Conservation (phyloP, 257 asterid species). For the Paraleonurus japonicus region DNA sequence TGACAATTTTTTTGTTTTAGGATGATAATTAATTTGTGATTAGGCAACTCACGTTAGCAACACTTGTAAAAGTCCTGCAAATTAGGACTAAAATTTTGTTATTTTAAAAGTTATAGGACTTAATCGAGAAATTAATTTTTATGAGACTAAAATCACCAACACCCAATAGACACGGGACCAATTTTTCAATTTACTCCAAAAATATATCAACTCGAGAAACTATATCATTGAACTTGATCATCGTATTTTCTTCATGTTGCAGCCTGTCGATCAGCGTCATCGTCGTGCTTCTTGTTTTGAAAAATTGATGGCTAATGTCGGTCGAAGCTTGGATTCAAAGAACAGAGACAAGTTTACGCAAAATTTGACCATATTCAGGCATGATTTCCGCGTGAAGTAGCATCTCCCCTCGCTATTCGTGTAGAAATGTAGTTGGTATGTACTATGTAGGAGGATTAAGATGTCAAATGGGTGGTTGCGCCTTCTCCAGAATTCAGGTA, state of each 20-base stretch:
- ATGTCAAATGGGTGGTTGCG: neutral
- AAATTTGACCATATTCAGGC: conserved; percentile 74
- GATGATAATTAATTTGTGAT: too few species aligned
- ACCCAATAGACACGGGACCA: too few species aligned
- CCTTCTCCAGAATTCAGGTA: neutral
- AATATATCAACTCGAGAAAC: too few species aligned
- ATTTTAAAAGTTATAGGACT: too few species aligned
- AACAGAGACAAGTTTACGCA: conserved; percentile 96
- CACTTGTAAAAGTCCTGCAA: too few species aligned
- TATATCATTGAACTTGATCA: too few species aligned
- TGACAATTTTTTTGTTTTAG: too few species aligned
- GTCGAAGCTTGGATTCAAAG: conserved; percentile 83
- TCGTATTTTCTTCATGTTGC: conserved; percentile 32
- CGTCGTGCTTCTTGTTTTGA: conserved; percentile 82
- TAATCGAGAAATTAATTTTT: too few species aligned
- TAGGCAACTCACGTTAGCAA: too few species aligned
- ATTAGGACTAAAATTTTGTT: too few species aligned
- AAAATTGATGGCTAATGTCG: conserved; percentile 78
- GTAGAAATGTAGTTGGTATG: neutral
- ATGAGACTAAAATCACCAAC: too few species aligned
- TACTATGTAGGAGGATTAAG: conserved; percentile 1
- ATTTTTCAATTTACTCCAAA: too few species aligned
- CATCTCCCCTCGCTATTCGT: neutral
- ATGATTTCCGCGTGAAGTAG: conserved; percentile 83
- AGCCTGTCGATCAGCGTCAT: conserved; percentile 88